Evolutionary conservation across 139 green algal genomes (phyloP).

Genomic region (Chlorella sp.): DNA sequence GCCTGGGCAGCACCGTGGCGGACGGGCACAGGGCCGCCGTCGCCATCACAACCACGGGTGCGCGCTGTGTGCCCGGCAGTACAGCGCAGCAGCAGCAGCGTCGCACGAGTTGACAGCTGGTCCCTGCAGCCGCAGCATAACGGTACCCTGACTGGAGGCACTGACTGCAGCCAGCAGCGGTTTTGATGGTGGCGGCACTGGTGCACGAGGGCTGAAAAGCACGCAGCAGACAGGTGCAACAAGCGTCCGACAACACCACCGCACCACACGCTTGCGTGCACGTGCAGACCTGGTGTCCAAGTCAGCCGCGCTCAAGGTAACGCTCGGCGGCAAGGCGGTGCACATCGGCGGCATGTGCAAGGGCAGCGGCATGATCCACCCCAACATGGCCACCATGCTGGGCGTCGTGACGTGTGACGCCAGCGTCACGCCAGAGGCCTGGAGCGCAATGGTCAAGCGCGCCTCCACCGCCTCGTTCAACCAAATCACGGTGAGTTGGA

Average conservation of each 20-base stretch:
- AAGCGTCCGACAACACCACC: no score
- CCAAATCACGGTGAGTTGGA: slow-evolving; percentile 37
- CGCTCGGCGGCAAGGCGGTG: slow-evolving; percentile 53
- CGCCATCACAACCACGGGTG: slow-evolving; percentile 86
- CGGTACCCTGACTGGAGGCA: no score
- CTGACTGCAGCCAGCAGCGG: no score
- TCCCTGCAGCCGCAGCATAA: no score
- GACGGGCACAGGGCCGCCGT: slow-evolving; percentile 74
- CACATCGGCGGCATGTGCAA: slow-evolving; percentile 91
- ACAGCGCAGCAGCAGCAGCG: no score
- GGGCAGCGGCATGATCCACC: slow-evolving; percentile 98
- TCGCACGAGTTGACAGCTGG: no score
- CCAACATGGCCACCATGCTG: slow-evolving; percentile 99
- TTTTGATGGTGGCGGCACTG: no score
- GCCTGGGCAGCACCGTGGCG: slow-evolving; percentile 44
- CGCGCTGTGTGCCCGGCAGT: neutral
- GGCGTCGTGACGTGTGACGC: slow-evolving; percentile 93
- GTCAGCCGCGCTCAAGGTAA: slow-evolving; percentile 72
- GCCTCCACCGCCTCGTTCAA: slow-evolving; percentile 75
- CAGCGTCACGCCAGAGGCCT: slow-evolving; percentile 62
- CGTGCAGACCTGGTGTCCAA: slow-evolving; percentile 70
- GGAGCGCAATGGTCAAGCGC: slow-evolving; percentile 68
- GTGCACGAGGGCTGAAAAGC: no score
- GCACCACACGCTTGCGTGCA: neutral
- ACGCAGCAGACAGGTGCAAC: no score